Evolutionary conservation across 371 early-diverging fungal species (phyloP).

Genomic region (Batkoa obscura): DNA sequence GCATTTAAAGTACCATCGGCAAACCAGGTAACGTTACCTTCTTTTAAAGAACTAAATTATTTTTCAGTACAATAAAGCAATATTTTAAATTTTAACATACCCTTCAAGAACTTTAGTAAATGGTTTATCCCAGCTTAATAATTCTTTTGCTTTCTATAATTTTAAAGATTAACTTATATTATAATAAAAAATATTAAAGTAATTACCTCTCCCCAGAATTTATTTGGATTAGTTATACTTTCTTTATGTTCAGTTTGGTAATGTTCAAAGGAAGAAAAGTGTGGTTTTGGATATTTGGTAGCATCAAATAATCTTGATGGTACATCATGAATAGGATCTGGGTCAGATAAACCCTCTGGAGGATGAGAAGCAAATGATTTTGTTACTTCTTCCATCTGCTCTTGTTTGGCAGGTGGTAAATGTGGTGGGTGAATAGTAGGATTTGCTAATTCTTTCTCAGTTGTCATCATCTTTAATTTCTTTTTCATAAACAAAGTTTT

Average conservation of each 20-base stretch:
- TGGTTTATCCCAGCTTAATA: constrained; percentile 2
- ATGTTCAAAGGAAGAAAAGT: constrained; percentile 48
- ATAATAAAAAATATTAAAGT: neutral
- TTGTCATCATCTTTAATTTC: too few relatives aligned
- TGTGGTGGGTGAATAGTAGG: neutral
- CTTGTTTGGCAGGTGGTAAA: neutral
- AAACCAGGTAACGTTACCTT: constrained; percentile 85
- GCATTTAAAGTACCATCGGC: constrained; percentile 84
- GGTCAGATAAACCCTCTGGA: neutral
- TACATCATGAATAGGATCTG: neutral
- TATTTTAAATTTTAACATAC: neutral
- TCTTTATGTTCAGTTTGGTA: constrained; percentile 59
- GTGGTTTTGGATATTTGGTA: constrained; percentile 27
- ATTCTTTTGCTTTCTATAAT: constrained; percentile 7
- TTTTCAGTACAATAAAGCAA: neutral
- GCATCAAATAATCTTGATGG: neutral
- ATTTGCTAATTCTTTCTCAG: too few relatives aligned
- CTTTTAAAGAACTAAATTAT: constrained; percentile 17
- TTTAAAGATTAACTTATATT: constrained; percentile 3
- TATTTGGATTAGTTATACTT: constrained; percentile 56
- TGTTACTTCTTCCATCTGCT: neutral
- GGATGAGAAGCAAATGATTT: neutral
- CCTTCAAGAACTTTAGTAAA: constrained; percentile 3
- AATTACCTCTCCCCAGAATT: constrained; percentile 66
- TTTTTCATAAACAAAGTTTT: too few relatives aligned